Base-by-base conservation (phyloP, 805 yeast genomes). In the Candida xyloterini region DNA sequence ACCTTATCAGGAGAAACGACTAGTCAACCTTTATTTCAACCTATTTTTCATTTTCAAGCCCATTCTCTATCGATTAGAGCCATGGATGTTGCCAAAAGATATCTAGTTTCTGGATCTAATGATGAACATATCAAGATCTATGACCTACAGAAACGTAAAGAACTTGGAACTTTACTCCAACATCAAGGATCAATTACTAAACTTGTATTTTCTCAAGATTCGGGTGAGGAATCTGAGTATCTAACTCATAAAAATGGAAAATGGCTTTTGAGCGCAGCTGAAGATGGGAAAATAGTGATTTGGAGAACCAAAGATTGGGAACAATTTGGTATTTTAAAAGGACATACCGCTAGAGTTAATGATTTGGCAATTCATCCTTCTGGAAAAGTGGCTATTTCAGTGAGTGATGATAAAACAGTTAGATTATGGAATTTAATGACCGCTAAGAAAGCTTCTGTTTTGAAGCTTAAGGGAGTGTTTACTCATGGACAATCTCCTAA, bases 291-390 rank as follows among this genome's bases (percentile, higher is more conserved):
- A 44, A 79, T 93, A 33, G 77, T 88, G 37, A 75, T 93, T 29
- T 93, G 99, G 99, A 73, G 98, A 62, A 84, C 93, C 3, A 88
- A 86, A 60, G 99, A 93, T 65, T 93, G 99, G 99, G 98, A 93
- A 58, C 73, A 79, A 30, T 81, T 87, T 59, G 95, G 93, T 4
- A 79, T 81, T 10, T 68, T 93, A 61, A 89, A 89, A 60, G 98
- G 97, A 10, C 98, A 91, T 63, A 74, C 73, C 30, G 91, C 79
- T n/a, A 71, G 84, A 38, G 76, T 93, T 30, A 84, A 83, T 50
- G 98, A 89, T 60, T 55, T 93, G 30, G 84, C 89, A 21, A 84
- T 93, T 27, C 99, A 93, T 62, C 95, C 95, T 13, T 71, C 88
- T 3, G 96, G 95, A 10, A 76, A 87, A 64, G 79, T 93, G 42